These are phyloP conservation scores for Lasiodiplodia theobromae DNA, from an alignment of 2,329 filamentous ascomycete genomes.

Conservation along the genomic window DNA sequence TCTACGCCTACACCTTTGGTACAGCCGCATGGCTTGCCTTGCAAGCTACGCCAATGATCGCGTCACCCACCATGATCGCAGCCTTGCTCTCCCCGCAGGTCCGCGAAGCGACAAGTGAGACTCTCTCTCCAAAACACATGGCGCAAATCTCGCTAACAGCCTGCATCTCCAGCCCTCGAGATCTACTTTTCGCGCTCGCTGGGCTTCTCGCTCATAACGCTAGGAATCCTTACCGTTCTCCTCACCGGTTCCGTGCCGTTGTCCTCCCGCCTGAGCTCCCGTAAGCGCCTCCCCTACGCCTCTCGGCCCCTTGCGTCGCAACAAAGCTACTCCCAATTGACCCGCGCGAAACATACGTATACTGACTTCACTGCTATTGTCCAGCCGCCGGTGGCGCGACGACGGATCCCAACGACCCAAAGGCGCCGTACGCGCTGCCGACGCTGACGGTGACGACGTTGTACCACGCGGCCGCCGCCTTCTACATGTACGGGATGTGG, in stretches of 20 bases:
- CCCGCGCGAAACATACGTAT: background rate
- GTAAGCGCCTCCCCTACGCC: background rate
- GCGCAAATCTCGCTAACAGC: background rate
- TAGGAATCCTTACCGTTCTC: slow-evolving; percentile 70
- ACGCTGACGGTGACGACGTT: slow-evolving; percentile 70
- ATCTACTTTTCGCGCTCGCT: slow-evolving; percentile 76
- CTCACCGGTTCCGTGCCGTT: slow-evolving; percentile 76
- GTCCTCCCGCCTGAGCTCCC: slow-evolving; percentile 52
- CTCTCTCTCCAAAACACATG: background rate
- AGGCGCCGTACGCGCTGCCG: slow-evolving; percentile 63
- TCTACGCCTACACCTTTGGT: slow-evolving; percentile 52
- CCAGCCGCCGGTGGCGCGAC: slow-evolving; percentile 40
- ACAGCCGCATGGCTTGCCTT: slow-evolving; percentile 53
- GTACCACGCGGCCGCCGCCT: slow-evolving; percentile 67
- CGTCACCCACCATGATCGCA: slow-evolving; percentile 67
- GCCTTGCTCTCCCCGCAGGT: slow-evolving; percentile 65
- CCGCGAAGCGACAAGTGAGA: slow-evolving; percentile 61
- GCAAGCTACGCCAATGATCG: slow-evolving; percentile 61
- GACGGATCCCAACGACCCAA: slow-evolving; percentile 46
- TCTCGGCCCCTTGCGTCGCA: background rate
- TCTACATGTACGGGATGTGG: slow-evolving; percentile 74
- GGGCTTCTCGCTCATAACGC: slow-evolving; percentile 70
- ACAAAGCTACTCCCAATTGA: background rate
- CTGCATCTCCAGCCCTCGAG: slow-evolving; percentile 62
- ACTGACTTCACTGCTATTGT: slow-evolving; percentile 1